Evolutionary conservation across 306 rosid species (phyloP).

Genomic region (Sechiopsis laciniata): DNA sequence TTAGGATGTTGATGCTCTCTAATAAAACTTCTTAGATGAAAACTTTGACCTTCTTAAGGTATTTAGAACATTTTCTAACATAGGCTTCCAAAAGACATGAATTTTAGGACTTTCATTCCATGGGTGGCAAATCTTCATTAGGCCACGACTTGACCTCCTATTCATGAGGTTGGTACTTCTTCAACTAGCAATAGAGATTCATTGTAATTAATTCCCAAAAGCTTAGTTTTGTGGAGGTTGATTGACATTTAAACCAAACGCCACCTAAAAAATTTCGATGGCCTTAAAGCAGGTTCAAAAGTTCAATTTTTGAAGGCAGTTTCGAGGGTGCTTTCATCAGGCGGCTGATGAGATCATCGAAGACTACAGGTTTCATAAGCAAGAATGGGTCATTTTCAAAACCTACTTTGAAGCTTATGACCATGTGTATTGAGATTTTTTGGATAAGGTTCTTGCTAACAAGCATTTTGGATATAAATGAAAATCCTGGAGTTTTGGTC

Average conservation of each 20-base stretch:
- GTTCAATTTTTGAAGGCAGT: not conserved
- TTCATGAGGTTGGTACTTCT: not conserved
- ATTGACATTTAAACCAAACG: not conserved
- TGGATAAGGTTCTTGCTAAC: too few relatives aligned
- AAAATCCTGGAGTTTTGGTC: not conserved
- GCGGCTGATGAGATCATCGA: too few relatives aligned
- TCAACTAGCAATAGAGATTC: not conserved
- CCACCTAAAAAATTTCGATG: not conserved
- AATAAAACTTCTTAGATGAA: conserved; percentile 6
- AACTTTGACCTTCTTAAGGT: not conserved
- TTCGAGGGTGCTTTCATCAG: too few relatives aligned
- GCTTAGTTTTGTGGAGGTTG: conserved; percentile 10
- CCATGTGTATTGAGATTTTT: too few relatives aligned
- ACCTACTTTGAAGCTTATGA: too few relatives aligned
- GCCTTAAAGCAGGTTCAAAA: not conserved
- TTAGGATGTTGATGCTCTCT: not conserved
- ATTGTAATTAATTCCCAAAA: not conserved
- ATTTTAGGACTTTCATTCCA: not conserved
- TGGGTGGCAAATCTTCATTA: not conserved
- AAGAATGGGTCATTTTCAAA: too few relatives aligned
- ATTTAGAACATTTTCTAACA: not conserved
- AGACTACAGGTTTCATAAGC: too few relatives aligned
- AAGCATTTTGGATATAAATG: too few relatives aligned
- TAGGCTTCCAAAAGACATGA: not conserved
- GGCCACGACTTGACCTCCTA: not conserved